phyloP scores from a whole-genome alignment of 179 eudicot genomes.

The Silene vulgaris region DNA sequence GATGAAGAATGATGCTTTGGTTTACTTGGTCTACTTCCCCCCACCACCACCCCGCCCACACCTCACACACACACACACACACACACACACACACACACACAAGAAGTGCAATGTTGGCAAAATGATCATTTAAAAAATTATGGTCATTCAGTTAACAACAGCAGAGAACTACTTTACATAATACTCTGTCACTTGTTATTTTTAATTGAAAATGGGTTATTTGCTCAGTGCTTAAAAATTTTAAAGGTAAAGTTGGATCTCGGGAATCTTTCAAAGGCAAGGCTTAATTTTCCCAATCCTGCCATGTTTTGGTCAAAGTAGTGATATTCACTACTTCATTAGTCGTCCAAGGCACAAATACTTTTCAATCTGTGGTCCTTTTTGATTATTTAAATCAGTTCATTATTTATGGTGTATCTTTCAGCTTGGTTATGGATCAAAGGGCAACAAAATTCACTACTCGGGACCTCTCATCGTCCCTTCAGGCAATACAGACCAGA shows the following conservation, averaged over 20 bases:
- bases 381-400: constrained; percentile 1
- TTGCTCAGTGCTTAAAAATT: neutral
- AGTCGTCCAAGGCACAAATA: neutral
- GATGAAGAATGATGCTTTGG: neutral
- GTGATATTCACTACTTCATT: neutral
- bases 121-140: too few species aligned
- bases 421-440: constrained; percentile 77
- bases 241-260: neutral
- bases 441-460: constrained; percentile 83
- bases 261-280: neutral
- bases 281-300: neutral
- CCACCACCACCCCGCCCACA: too few species aligned
- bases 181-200: neutral
- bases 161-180: neutral
- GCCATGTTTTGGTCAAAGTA: too few species aligned
- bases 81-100: too few species aligned
- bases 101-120: too few species aligned
- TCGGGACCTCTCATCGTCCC: constrained; percentile 89
- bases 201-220: neutral
- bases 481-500: constrained; percentile 74
- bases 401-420: constrained; percentile 14
- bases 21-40: too few species aligned
- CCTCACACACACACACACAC: too few species aligned
- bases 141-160: neutral
- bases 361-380: neutral